Evolutionary conservation across 177 flowering plant species (phyloP).

Genomic region (Telopea speciosissima): DNA sequence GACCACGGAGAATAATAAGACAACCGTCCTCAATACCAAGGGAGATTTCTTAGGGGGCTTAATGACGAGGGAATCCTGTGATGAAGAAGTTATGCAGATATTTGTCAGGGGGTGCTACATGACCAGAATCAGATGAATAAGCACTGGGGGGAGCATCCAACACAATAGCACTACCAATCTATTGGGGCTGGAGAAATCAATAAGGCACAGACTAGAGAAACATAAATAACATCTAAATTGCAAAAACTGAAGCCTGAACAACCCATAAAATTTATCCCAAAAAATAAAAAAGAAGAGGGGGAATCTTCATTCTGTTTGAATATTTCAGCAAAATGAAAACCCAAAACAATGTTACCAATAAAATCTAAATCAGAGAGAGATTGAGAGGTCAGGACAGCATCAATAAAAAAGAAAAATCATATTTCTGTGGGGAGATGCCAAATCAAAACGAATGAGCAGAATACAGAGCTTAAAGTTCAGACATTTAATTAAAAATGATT

Average conservation of each 20-base stretch:
- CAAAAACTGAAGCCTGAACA: slow-evolving; percentile 3
- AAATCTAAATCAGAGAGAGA: not conserved
- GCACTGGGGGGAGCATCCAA: not conserved
- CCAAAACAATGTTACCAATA: slow-evolving; percentile 25
- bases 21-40: slow-evolving; percentile 47
- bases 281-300: not conserved
- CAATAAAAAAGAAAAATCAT: not conserved
- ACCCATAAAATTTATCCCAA: not conserved
- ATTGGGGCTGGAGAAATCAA: not conserved
- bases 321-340: slow-evolving; percentile 9
- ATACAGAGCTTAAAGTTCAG: no score
- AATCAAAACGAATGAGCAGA: no score
- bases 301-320: slow-evolving; percentile 11
- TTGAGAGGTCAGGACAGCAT: not conserved
- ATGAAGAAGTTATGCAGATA: slow-evolving; percentile 5
- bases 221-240: not conserved
- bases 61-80: slow-evolving; percentile 46
- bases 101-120: slow-evolving; percentile 2
- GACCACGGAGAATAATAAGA: slow-evolving; percentile 54
- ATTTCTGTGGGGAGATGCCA: no score
- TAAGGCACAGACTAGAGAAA: not conserved
- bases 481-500: not conserved
- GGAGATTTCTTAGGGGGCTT: slow-evolving; percentile 69
- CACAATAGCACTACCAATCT: not conserved
- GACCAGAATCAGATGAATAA: slow-evolving; percentile 2